Evolutionary conservation across 805 yeast species (phyloP).

Genomic region (Priceomyces castillae): DNA sequence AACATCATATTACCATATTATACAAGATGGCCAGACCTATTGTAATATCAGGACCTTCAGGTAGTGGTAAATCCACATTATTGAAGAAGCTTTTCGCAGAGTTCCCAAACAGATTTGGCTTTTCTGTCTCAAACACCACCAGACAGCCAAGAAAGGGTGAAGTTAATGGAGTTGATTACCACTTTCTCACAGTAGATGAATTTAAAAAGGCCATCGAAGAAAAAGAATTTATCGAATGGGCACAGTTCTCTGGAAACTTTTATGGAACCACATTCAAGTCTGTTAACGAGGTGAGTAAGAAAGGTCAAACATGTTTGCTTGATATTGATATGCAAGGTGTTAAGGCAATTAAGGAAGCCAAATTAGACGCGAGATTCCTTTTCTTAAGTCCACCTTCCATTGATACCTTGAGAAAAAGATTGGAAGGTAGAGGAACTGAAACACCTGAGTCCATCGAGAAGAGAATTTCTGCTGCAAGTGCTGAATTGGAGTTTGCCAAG

Average conservation of each 20-base stretch:
- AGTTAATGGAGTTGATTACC: slow-evolving; percentile 82
- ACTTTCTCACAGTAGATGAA: slow-evolving; percentile 75
- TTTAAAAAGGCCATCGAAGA: slow-evolving; percentile 75
- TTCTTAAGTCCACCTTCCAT: slow-evolving; percentile 92
- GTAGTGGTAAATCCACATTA: slow-evolving; percentile 93
- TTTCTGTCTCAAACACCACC: slow-evolving; percentile 92
- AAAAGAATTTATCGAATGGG: slow-evolving; percentile 90
- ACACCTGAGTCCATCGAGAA: slow-evolving; percentile 78
- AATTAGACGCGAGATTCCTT: slow-evolving; percentile 78
- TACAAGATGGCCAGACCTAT: slow-evolving; percentile 62
- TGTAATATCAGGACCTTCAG: slow-evolving; percentile 96
- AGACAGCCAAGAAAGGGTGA: slow-evolving; percentile 92
- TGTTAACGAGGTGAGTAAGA: slow-evolving; percentile 65
- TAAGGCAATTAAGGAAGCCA: slow-evolving; percentile 79
- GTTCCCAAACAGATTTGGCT: slow-evolving; percentile 86
- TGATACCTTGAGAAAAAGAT: slow-evolving; percentile 70
- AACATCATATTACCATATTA: too few relatives aligned
- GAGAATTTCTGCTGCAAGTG: slow-evolving; percentile 82
- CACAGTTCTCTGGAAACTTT: slow-evolving; percentile 95
- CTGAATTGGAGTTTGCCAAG: slow-evolving; percentile 84
- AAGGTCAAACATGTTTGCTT: slow-evolving; percentile 78
- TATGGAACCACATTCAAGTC: slow-evolving; percentile 92
- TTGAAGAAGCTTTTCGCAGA: slow-evolving; percentile 87
- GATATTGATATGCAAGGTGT: slow-evolving; percentile 99
- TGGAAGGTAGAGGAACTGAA: slow-evolving; percentile 92